Conservation (phyloP, 257 asterid genomes). For the Nicotiana undulata region DNA sequence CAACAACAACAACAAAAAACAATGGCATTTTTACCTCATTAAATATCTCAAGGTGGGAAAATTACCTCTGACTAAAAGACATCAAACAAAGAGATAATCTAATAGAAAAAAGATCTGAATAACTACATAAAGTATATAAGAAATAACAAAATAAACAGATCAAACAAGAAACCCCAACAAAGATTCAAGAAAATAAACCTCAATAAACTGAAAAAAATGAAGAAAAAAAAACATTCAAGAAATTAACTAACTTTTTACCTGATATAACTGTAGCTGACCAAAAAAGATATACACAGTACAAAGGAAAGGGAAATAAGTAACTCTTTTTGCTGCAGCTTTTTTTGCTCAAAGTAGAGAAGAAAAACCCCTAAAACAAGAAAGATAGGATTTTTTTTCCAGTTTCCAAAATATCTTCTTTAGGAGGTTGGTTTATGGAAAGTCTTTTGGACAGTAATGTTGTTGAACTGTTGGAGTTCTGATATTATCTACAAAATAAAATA, state of each 20-base stretch:
- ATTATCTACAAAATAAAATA: slow-evolving; percentile 23
- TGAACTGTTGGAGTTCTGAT: slow-evolving; percentile 17
- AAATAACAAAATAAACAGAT: background rate
- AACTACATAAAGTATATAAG: background rate
- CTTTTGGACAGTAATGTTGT: background rate
- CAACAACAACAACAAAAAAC: background rate
- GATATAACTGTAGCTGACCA: slow-evolving; percentile 24
- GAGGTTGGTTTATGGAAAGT: background rate
- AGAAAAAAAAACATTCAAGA: background rate
- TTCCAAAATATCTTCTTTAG: slow-evolving; percentile 8
- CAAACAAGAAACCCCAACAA: slow-evolving; percentile 6
- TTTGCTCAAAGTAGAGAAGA: background rate
- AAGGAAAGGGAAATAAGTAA: slow-evolving; percentile 3
- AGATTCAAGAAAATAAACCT: background rate
- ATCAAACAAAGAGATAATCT: background rate
- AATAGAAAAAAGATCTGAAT: background rate
- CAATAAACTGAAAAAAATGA: background rate
- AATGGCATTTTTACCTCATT: background rate
- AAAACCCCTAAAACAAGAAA: slow-evolving; percentile 14
- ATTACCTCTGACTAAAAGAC: background rate
- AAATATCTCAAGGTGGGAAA: background rate
- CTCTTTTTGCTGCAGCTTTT: slow-evolving; percentile 29
- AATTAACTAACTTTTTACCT: slow-evolving; percentile 23
- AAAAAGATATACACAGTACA: slow-evolving; percentile 8
- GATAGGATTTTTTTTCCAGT: slow-evolving; percentile 9